phyloP scores from a whole-genome alignment of 2,329 filamentous ascomycete species.

The Madurella fahalii region DNA sequence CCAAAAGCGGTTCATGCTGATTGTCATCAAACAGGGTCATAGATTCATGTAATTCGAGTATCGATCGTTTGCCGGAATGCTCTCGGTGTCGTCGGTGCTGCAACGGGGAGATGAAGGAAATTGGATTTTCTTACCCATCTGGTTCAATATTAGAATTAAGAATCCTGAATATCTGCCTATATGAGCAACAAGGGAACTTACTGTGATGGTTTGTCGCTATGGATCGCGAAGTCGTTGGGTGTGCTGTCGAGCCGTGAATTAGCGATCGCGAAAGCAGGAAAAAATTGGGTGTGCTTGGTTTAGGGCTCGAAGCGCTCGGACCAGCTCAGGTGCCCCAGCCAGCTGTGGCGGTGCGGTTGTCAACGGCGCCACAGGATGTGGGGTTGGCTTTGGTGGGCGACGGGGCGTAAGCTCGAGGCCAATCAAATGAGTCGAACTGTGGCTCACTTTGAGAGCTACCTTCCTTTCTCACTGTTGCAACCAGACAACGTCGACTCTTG shows the following conservation, averaged over 20 bases:
- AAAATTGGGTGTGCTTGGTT: conserved; percentile 28
- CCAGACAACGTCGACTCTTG: not conserved
- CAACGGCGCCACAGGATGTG: conserved; percentile 10
- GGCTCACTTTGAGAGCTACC: not conserved
- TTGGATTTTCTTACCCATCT: conserved; percentile 58
- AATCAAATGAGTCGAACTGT: not conserved
- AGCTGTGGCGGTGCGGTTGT: conserved; percentile 18
- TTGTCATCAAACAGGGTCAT: not conserved
- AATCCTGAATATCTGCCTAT: not conserved
- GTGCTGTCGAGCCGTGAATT: conserved; percentile 34
- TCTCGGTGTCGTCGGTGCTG: not conserved
- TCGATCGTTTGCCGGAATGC: conserved; percentile 6
- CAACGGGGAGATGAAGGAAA: conserved; percentile 11
- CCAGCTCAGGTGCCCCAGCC: conserved; percentile 16
- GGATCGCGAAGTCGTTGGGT: conserved; percentile 37
- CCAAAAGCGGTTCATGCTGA: not conserved
- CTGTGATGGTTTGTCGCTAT: conserved; percentile 43
- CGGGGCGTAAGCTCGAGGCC: not conserved
- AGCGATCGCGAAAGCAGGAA: conserved; percentile 24
- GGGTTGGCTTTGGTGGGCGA: not conserved
- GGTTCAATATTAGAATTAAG: conserved; percentile 23
- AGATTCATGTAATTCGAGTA: not conserved
- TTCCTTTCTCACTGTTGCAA: not conserved
- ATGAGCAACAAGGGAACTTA: conserved; percentile 35
- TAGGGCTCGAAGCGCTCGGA: conserved; percentile 27